Evolutionary conservation across 2,329 filamentous ascomycete genomes (phyloP), one percentile per base, ranked within the genome.

Genomic region (Aphanoascus verrucosus): DNA sequence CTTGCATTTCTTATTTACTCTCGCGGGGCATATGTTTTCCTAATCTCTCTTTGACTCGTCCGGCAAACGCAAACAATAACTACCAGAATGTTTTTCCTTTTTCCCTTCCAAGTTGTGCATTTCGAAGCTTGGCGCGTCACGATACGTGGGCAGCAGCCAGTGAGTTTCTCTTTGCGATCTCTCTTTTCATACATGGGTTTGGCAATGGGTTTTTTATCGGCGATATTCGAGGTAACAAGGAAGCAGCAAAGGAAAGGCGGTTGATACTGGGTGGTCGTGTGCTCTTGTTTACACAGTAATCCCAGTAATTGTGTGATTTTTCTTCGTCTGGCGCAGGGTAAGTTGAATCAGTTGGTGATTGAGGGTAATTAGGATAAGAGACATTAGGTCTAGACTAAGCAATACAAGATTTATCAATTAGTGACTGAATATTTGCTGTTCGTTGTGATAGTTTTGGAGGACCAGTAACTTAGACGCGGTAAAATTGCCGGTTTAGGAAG

Each of bases 11-110:
- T 7, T 44, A 49, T 15, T 35, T 32, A 34, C 20, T 43, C 55
- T 37, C 14, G 17, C 9, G 12, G 11, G n/a, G 17, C 23, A 12
- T 28, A 8, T 37, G 15, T 17, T 2, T 50, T 52, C 12, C 42
- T 41, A 34, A 17, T 54, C 28, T 50, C 54, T 47, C 54, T 9
- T 17, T 49, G 19, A 15, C 19, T 19, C 15, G 56, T 48, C 45
- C 56, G 46, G 51, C 57, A 12, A 49, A 54, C 38, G 37, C 58
- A 37, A 54, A 50, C 31, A 37, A 46, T 53, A 52, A 37, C 56
- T 52, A 55, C 54, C 51, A 28, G 12, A 43, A 48, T 11, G 49
- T 52, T 51, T 53, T 41, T 8, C 37, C 19, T 23, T 40, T 48
- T 45, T 34, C 23, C 57, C 47, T 50, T 46, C 38, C 56, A 58